phyloP scores from a whole-genome alignment of 2,329 filamentous ascomycete genomes.

The Verticillium dahliae region DNA sequence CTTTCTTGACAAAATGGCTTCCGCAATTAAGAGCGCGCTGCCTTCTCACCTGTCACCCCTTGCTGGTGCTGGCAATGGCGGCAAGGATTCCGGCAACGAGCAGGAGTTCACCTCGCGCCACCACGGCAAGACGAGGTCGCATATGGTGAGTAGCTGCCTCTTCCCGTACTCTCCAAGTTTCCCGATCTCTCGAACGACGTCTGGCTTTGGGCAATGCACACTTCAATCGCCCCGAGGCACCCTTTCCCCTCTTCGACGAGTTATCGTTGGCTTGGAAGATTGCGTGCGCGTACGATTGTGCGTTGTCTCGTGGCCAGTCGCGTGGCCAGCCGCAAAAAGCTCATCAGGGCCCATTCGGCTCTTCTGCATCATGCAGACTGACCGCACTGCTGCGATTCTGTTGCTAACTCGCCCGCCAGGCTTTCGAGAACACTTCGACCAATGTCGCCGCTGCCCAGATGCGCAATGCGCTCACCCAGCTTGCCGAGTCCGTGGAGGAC shows the following conservation, averaged over 20 bases:
- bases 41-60: slow-evolving; percentile 64
- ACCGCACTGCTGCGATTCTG: neutral
- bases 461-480: slow-evolving; percentile 92
- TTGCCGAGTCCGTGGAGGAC: slow-evolving; percentile 85
- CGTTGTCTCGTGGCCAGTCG: no score
- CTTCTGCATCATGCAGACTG: neutral
- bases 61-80: slow-evolving; percentile 31
- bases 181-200: neutral
- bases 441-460: slow-evolving; percentile 97
- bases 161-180: neutral
- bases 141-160: slow-evolving; percentile 58
- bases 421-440: slow-evolving; percentile 98
- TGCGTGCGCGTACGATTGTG: no score
- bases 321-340: neutral
- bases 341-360: neutral
- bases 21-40: slow-evolving; percentile 65
- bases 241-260: no score
- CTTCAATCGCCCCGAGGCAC: neutral
- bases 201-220: neutral
- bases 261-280: no score
- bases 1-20: slow-evolving; percentile 52
- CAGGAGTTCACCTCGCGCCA: slow-evolving; percentile 56
- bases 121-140: slow-evolving; percentile 79
- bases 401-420: slow-evolving; percentile 44
- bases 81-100: slow-evolving; percentile 35